Evolutionary conservation across 192 early-diverging fungal genomes (phyloP).

Genomic region (Spizellomyces sp.): DNA sequence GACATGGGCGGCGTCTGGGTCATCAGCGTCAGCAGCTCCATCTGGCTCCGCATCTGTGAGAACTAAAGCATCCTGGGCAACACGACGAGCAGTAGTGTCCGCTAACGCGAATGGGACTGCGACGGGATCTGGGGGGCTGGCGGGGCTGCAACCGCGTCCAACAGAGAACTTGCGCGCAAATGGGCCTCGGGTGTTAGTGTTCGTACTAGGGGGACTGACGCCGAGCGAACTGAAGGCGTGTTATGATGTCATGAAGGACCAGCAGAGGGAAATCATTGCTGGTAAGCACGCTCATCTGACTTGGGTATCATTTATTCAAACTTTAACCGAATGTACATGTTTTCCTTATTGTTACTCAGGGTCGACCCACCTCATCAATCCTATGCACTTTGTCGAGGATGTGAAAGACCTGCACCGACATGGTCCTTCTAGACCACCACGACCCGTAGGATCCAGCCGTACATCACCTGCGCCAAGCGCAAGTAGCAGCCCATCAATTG

Average conservation of each 20-base stretch:
- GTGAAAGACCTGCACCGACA: constrained; percentile 57
- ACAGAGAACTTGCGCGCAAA: constrained; percentile 43
- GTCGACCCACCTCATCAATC: constrained; percentile 74
- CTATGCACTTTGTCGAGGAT: constrained; percentile 65
- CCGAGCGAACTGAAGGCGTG: constrained; percentile 74
- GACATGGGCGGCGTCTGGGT: constrained; percentile 25
- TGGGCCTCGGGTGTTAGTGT: constrained; percentile 69
- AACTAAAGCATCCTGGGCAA: constrained; percentile 30
- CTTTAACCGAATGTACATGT: background rate
- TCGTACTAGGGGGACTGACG: constrained; percentile 79
- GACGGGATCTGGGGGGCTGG: constrained; percentile 4
- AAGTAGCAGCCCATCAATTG: too few species aligned
- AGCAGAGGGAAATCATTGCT: constrained; percentile 70
- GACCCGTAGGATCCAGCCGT: background rate
- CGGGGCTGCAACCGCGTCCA: constrained; percentile 9
- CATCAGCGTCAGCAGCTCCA: background rate
- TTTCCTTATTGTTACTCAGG: constrained; percentile 27
- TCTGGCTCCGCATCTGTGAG: background rate
- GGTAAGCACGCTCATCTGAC: constrained; percentile 25
- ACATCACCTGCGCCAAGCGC: too few species aligned
- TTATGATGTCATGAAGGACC: constrained; percentile 69
- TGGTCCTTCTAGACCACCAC: constrained; percentile 13
- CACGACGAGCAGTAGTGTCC: constrained; percentile 25
- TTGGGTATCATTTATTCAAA: background rate
- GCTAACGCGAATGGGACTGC: background rate